These are phyloP conservation scores for Prosopis cineraria DNA, from an alignment of 306 rosid genomes.

Conservation along the genomic window DNA sequence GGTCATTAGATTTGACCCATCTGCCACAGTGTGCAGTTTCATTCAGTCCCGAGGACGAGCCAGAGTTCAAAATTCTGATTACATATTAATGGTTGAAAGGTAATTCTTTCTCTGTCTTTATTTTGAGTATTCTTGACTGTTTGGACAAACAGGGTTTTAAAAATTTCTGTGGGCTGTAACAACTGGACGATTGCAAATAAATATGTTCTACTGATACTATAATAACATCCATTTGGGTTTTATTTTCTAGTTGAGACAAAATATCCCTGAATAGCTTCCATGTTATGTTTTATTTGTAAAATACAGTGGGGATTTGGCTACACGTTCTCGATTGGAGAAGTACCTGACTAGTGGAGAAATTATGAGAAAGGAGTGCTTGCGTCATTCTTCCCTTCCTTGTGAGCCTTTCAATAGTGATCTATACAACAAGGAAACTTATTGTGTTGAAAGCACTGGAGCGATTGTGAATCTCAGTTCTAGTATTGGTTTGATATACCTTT, in stretches of 20 bases:
- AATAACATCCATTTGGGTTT: not conserved
- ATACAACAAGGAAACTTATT: slow-evolving; percentile 45
- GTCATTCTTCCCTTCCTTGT: slow-evolving; percentile 64
- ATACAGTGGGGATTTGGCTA: slow-evolving; percentile 65
- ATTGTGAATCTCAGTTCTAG: slow-evolving; percentile 67
- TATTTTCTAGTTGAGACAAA: not conserved
- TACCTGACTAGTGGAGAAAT: slow-evolving; percentile 65
- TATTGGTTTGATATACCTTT: slow-evolving; percentile 63
- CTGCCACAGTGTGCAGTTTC: slow-evolving; percentile 78
- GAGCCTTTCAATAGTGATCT: slow-evolving; percentile 47
- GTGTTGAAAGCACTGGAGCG: slow-evolving; percentile 79
- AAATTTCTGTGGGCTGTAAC: not conserved
- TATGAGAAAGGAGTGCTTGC: slow-evolving; percentile 73
- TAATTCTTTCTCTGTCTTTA: slow-evolving; percentile 2
- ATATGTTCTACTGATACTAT: slow-evolving; percentile 1
- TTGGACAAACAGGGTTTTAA: not conserved
- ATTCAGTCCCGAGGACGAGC: slow-evolving; percentile 96
- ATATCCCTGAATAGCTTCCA: not conserved
- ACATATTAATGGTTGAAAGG: slow-evolving; percentile 79
- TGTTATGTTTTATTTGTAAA: slow-evolving; percentile 28
- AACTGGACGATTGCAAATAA: not conserved
- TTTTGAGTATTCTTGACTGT: not conserved
- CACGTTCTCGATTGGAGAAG: slow-evolving; percentile 60
- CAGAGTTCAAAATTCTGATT: slow-evolving; percentile 76
- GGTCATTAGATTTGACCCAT: slow-evolving; percentile 90